These are phyloP conservation scores for Puccinia hordei DNA, from an alignment of 1,284 basidiomycete genomes.

Conservation along the genomic window DNA sequence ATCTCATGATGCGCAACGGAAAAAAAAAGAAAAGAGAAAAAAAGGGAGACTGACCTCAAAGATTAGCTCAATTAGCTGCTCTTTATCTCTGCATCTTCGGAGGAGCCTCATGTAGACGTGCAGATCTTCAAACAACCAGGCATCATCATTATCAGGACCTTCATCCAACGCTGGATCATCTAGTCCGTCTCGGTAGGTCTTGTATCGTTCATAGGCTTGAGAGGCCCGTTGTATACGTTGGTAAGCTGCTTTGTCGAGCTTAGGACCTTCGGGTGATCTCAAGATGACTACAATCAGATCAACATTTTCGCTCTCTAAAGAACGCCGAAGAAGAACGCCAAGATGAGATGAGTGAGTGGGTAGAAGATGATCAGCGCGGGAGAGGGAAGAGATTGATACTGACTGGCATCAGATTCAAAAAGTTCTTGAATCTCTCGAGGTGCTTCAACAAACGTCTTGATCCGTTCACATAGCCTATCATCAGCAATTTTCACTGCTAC, in stretches of 20 bases:
- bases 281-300: constrained; percentile 82
- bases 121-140: constrained; percentile 90
- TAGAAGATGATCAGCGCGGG: not conserved
- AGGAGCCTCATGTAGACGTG: constrained; percentile 76
- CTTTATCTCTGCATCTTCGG: constrained; percentile 78
- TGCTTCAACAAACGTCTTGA: constrained; percentile 81
- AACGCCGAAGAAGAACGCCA: not conserved
- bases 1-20: not conserved
- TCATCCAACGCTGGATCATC: constrained; percentile 82
- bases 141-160: constrained; percentile 86
- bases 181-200: constrained; percentile 67
- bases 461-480: constrained; percentile 80
- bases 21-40: not conserved
- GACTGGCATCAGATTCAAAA: constrained; percentile 76
- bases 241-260: constrained; percentile 70
- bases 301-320: constrained; percentile 66
- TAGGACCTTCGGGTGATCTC: constrained; percentile 75
- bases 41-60: constrained; percentile 72
- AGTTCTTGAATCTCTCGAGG: constrained; percentile 82
- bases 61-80: constrained; percentile 87
- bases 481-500: constrained; percentile 88
- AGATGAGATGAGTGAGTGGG: constrained; percentile 50
- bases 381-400: constrained; percentile 53
- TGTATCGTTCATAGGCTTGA: constrained; percentile 74
- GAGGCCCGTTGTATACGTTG: constrained; percentile 75